These are phyloP conservation scores for Boletus semigastroideus DNA, from an alignment of 1,284 basidiomycete genomes.

Conservation along the genomic window DNA sequence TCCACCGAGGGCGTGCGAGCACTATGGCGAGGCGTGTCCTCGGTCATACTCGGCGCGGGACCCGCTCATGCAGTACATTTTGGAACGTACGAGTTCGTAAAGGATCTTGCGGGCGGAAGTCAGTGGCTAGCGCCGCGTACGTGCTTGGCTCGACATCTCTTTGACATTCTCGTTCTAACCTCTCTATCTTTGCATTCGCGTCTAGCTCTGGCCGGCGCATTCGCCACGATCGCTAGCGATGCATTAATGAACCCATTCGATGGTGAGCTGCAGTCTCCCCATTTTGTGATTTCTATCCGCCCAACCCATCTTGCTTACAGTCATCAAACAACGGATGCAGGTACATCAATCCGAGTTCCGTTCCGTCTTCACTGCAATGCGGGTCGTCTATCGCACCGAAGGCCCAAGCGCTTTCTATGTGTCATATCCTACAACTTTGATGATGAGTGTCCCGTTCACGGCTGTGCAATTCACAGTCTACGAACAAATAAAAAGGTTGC, in stretches of 20 bases:
- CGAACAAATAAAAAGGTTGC: constrained; percentile 85
- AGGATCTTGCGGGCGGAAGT: constrained; percentile 91
- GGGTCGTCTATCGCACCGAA: constrained; percentile 81
- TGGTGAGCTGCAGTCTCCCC: constrained; percentile 53
- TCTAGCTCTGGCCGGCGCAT: constrained; percentile 87
- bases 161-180: background rate
- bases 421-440: constrained; percentile 97
- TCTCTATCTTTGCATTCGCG: constrained; percentile 10
- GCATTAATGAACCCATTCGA: constrained; percentile 99
- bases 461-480: constrained; percentile 98
- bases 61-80: constrained; percentile 99
- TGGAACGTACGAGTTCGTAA: constrained; percentile 92
- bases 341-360: constrained; percentile 89
- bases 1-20: constrained; percentile 90
- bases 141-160: constrained; percentile 28
- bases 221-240: constrained; percentile 93
- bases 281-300: constrained; percentile 3
- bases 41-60: constrained; percentile 96
- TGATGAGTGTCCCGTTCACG: constrained; percentile 97
- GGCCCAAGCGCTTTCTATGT: constrained; percentile 95
- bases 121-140: constrained; percentile 81
- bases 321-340: constrained; percentile 99
- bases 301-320: constrained; percentile 44
- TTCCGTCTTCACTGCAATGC: constrained; percentile 81
- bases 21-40: constrained; percentile 95